phyloP scores from a whole-genome alignment of 306 rosid species.

The Corylus heterophylla region DNA sequence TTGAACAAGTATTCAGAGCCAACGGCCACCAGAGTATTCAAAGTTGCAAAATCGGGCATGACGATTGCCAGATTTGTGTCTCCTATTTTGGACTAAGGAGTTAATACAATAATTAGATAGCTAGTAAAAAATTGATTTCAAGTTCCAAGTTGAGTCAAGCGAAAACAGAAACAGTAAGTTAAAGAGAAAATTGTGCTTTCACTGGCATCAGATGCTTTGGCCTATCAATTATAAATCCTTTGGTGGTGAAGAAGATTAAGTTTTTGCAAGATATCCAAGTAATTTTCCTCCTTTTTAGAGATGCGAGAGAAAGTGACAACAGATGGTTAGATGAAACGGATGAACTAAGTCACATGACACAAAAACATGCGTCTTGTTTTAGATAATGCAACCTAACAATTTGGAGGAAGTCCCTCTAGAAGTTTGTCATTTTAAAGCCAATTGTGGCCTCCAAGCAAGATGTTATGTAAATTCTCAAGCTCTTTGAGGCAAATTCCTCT shows the following conservation, averaged over 20 bases:
- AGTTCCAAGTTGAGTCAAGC: too few relatives aligned
- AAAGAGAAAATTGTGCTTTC: not conserved
- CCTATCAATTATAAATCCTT: not conserved
- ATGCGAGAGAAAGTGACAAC: not conserved
- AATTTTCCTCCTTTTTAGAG: not conserved
- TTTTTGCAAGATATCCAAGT: not conserved
- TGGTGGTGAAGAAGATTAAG: too few relatives aligned
- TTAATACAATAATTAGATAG: too few relatives aligned
- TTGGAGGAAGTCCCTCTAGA: not conserved
- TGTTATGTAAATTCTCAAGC: constrained; percentile 7
- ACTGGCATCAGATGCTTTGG: not conserved
- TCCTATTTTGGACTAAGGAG: too few relatives aligned
- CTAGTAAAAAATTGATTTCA: too few relatives aligned
- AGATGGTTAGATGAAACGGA: not conserved
- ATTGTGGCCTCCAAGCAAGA: not conserved
- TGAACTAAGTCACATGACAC: not conserved
- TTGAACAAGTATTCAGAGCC: too few relatives aligned
- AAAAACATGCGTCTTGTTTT: not conserved
- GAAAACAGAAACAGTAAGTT: not conserved
- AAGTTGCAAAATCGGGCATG: too few relatives aligned
- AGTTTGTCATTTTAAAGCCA: not conserved
- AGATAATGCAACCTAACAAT: not conserved
- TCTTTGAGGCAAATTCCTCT: not conserved
- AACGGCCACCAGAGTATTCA: too few relatives aligned
- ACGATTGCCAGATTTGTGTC: too few relatives aligned